A percentile compares a stretch with the other conserved stretches of the same genome.
Conservation (phyloP, 2,329 filamentous ascomycete genomes). For the Cladorrhinum sp. region DNA sequence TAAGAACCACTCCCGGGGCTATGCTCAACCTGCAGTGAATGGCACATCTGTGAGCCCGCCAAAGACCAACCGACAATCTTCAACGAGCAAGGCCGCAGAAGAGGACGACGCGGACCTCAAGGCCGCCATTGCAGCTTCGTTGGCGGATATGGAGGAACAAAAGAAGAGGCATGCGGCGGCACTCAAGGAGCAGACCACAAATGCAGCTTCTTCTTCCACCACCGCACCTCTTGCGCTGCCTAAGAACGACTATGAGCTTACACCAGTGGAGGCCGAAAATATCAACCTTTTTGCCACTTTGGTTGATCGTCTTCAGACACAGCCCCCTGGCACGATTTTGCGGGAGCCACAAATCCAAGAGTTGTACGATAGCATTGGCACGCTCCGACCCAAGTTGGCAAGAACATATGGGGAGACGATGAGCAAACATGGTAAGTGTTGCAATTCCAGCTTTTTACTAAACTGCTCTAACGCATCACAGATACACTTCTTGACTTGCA, state of each 20-base stretch:
- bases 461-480: slow-evolving; percentile 42
- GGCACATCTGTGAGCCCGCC: slow-evolving; percentile 30
- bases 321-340: slow-evolving; percentile 93
- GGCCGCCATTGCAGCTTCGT: slow-evolving; percentile 88
- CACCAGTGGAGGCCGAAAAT: slow-evolving; percentile 90
- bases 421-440: slow-evolving; percentile 86
- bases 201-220: slow-evolving; percentile 45
- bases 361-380: slow-evolving; percentile 94
- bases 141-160: slow-evolving; percentile 97
- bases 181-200: slow-evolving; percentile 73
- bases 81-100: slow-evolving; percentile 54
- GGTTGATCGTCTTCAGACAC: slow-evolving; percentile 90
- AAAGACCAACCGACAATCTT: slow-evolving; percentile 37
- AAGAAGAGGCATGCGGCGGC: slow-evolving; percentile 85
- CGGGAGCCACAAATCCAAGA: slow-evolving; percentile 97
- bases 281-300: slow-evolving; percentile 94
- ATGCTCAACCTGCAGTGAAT: slow-evolving; percentile 57
- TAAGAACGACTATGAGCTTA: slow-evolving; percentile 93
- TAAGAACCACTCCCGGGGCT: slow-evolving; percentile 70
- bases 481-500: slow-evolving; percentile 93
- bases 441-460: background rate
- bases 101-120: slow-evolving; percentile 92
- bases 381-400: slow-evolving; percentile 86
- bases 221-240: slow-evolving; percentile 59
- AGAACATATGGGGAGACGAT: slow-evolving; percentile 97